Percentiles rank a stretch among this genome's conserved stretches.
Evolutionary conservation across 2,329 filamentous ascomycete genomes (phyloP).

Genomic region (Leptographium wingfieldii): DNA sequence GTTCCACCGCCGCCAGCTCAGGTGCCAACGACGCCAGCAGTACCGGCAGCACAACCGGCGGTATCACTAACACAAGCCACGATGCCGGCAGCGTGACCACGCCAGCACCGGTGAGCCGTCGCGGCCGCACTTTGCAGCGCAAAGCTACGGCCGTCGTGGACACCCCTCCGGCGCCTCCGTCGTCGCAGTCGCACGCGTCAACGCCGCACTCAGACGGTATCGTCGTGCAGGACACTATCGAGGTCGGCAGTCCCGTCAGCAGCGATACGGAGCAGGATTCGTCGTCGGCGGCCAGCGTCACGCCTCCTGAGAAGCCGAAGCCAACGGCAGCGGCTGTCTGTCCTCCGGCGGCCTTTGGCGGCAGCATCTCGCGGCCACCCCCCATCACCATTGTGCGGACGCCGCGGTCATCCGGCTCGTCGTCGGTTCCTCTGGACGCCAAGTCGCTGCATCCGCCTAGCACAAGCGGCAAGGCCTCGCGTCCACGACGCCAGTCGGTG

Average conservation of each 20-base stretch:
- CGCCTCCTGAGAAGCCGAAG: neutral
- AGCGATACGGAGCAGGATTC: constrained; percentile 20
- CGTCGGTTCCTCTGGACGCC: neutral
- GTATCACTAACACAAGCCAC: neutral
- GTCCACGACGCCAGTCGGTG: neutral
- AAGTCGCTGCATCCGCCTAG: neutral
- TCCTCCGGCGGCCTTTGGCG: neutral
- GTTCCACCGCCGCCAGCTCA: neutral
- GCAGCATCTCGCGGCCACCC: neutral
- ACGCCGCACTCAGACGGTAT: constrained; percentile 26
- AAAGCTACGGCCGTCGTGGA: neutral
- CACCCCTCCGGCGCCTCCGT: neutral
- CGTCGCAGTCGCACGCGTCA: neutral
- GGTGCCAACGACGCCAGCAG: neutral
- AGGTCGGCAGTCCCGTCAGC: constrained; percentile 30
- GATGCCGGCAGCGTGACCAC: neutral
- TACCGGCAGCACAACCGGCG: neutral
- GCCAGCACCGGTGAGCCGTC: neutral
- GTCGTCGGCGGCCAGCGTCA: constrained; percentile 10
- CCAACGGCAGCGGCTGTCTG: neutral
- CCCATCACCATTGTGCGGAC: neutral
- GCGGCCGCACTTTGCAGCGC: neutral
- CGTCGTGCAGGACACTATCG: constrained; percentile 45
- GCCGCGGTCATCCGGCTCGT: neutral
- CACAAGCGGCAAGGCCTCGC: neutral